Base-by-base conservation (phyloP, 768 basidiomycete genomes). In the Gymnopilus junonius region DNA sequence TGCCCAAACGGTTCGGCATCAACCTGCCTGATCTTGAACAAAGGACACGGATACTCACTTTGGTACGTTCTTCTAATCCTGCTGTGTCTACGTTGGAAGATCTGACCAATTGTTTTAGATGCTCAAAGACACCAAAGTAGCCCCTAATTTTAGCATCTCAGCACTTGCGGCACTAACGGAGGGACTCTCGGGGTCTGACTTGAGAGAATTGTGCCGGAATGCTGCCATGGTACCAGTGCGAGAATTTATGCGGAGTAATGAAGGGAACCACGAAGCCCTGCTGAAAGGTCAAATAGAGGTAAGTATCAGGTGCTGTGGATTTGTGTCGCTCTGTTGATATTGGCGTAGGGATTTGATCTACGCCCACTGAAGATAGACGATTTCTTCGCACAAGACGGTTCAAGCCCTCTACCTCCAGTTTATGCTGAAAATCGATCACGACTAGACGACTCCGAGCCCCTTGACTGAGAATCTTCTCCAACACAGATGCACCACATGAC, bases 1-100 rank as follows among this genome's bases (percentile, higher is more conserved):
- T 99, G 95, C 97, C 97, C 1, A 98, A 97, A 75, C 93, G 95
- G 11, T 98, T 98, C 73, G 85, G 92, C 1, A 85, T 99, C 61
- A 82, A 86, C 5, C 80, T 98, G 15, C 97, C 97, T 3, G 87
- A 92, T 60, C 73, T 76, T 6, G 83, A 87, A 3, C 95, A 98
- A 67, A 84, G 97, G 32, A 77, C 87, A 56, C 94, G 92, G 74
- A 99, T 99, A 64, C 83, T 99, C 20, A 77, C 77, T 0, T 79
- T 99, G 63, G 95, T 95, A 67, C 55, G 84, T 73, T 14, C 31
- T 32, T 20, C 23, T 23, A 15, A 12, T 65, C n/a, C 23, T 58
- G 12, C 57, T 64, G 11, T 21, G 8, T 32, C 14, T 50, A 8
- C 1, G 12, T 50, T 12, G n/a, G 29, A 11, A 48, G 7, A 0